These are phyloP conservation scores for Talaromyces amestolkiae DNA, from an alignment of 2,329 filamentous ascomycete genomes.

Conservation along the genomic window DNA sequence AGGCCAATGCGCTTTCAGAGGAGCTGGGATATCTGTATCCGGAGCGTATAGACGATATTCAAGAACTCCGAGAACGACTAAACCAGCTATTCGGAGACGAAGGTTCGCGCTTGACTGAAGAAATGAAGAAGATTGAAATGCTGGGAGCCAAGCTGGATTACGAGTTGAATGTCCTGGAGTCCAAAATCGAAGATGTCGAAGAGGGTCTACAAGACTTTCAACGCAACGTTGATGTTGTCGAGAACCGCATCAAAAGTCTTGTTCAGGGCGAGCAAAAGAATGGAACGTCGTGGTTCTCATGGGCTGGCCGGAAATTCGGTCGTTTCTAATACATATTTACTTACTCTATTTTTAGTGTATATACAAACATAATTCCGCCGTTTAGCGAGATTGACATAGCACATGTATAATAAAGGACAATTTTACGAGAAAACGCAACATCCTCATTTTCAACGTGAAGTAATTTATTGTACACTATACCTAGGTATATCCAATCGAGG, in stretches of 20 bases:
- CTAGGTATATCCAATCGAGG: neutral
- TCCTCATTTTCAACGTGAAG: neutral
- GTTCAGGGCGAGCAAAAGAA: conserved; percentile 63
- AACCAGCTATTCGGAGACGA: conserved; percentile 69
- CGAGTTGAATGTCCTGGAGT: conserved; percentile 75
- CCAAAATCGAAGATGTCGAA: conserved; percentile 83
- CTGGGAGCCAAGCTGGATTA: conserved; percentile 86
- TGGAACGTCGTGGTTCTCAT: conserved; percentile 60
- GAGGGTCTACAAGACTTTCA: conserved; percentile 78
- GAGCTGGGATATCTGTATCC: conserved; percentile 67
- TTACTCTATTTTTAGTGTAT: neutral
- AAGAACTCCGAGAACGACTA: conserved; percentile 64
- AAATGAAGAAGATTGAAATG: conserved; percentile 74
- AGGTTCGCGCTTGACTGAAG: conserved; percentile 65
- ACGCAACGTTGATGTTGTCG: conserved; percentile 70
- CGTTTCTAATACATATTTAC: conserved; percentile 13
- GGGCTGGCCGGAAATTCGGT: conserved; percentile 44
- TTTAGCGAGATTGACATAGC: neutral
- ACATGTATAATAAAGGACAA: neutral
- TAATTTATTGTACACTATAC: conserved; percentile 13
- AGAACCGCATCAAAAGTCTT: conserved; percentile 61
- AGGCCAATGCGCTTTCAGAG: conserved; percentile 62
- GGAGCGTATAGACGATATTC: conserved; percentile 67
- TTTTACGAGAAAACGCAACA: neutral
- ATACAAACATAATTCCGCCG: neutral